Base-by-base conservation (phyloP, 2,329 filamentous ascomycete species). In the Elsinoe ampelina region DNA sequence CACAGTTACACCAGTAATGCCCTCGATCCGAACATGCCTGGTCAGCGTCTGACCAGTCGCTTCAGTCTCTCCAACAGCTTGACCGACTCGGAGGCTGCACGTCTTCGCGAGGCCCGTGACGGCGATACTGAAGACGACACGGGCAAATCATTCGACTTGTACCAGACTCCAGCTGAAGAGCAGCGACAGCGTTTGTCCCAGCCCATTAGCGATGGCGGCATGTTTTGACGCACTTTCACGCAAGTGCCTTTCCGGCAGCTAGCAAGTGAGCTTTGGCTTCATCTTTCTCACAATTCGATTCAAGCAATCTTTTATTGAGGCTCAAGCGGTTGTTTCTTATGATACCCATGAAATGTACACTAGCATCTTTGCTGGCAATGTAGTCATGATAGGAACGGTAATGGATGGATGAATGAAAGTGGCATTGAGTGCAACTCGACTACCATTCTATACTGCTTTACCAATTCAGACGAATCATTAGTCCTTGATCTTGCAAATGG, bases 1-100 rank as follows among this genome's bases (percentile, higher is more conserved):
- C 20, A 26, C 17, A 56, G 54, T 39, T 34, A 51, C 30, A 22
- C 38, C 54, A 60, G 10, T 20, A 38, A 30, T 22, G 19, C 61
- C 58, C 10, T 63, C 57, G 61, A 60, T 51, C 61, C 57, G 2
- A 57, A 57, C 36, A 36, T 48, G 42, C 12, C 55, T 6, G 43
- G 20, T 4, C 43, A 57, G 45, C 55, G 55, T 4, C 36, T 57
- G 2, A 50, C 42, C 43, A 57, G 55, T 10, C 55, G 55, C 11
- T 50, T 51, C 47, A 57, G 54, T 38, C 42, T 56, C 12, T 56
- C 54, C n/a, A 42, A 56, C 19, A 47, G 39, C 41, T 45, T 56
- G 54, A 48, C 54, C 10, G 54, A 56, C 15, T 56, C 54, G n/a
- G 54, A 56, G 22, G 54, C 54, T 15, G 54, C 54, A 26, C 39